Evolutionary conservation across 208 protist genomes (phyloP), one percentile per base, ranked within the genome.

Genomic region (Trypanosomatidae sp.): DNA sequence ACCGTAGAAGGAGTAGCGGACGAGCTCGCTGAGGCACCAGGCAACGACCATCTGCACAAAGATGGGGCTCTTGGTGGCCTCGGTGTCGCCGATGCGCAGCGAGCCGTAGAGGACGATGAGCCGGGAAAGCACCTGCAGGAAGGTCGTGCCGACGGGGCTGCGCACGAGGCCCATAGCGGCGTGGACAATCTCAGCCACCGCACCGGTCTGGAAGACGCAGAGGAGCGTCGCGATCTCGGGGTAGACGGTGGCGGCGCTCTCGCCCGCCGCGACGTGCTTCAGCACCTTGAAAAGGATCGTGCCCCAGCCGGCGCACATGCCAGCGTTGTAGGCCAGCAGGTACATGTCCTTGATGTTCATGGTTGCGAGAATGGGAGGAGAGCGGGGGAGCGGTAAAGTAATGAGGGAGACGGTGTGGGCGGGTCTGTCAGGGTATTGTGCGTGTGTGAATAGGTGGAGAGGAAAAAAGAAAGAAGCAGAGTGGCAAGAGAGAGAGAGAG

Each of bases 1-100:
- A 28, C 71, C 70, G 81, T 98, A 98, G 81, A 89, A 98, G 62
- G 83, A 77, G 80, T 98, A 98, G 56, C 95, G 92, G 66, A 98
- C 89, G 46, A 97, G 69, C 77, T 98, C 95, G 52, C 88, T 91
- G 17, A 92, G 74, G 50, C 74, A 80, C 95, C 95, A 98, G 12
- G 93, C 91, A 22, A 93, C 41, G 39, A 95, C 19, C 88, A 98
- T 95, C 78, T 93, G 86, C 28, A 84, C 76, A 43, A 93, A 79
- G 50, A 89, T 81, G 4, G 80, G 76, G 62, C 77, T 91, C 47
- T 64, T 76, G 36, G 77, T 85, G 17, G 85, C 71, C 13, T 73
- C 74, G 25, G 78, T 85, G 66, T 84, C 79, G 25, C 85, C 86
- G 71, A 94, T 90, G 71, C 93, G 82, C 17, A 94, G 55, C 6